These are phyloP conservation scores for Xylariaceae sp. DNA, from an alignment of 2,329 filamentous ascomycete species.

Conservation along the genomic window DNA sequence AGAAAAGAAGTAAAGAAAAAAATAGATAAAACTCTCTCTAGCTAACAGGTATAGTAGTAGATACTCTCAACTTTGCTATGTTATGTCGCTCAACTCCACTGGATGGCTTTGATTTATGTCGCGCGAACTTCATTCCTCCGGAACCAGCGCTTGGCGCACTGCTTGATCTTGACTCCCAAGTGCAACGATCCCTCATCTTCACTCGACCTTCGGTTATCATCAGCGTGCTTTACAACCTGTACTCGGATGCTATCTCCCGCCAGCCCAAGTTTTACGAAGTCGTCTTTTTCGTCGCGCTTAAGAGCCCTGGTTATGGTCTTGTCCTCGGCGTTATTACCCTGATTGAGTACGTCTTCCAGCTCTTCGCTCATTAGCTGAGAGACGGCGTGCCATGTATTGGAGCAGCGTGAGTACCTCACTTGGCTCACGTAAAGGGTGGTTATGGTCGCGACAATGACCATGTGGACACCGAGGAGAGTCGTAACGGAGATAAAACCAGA, in stretches of 20 bases:
- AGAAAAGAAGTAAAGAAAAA: no score
- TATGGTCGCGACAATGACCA: slow-evolving; percentile 1
- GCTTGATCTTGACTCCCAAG: no score
- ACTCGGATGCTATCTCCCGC: slow-evolving; percentile 5
- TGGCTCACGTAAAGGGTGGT: slow-evolving; percentile 6
- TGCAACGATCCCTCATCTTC: no score
- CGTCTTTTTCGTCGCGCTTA: neutral
- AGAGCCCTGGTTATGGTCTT: neutral
- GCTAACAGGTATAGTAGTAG: no score
- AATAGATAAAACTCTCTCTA: no score
- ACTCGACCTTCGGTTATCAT: no score
- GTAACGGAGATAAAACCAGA: slow-evolving; percentile 16
- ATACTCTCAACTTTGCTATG: no score
- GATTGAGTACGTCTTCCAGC: neutral
- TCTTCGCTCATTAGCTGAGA: slow-evolving; percentile 15
- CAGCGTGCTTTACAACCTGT: slow-evolving; percentile 7
- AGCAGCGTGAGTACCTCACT: slow-evolving; percentile 17
- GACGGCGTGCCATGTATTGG: slow-evolving; percentile 20
- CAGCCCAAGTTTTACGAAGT: slow-evolving; percentile 8
- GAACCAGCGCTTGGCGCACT: no score
- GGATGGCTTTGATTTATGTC: no score
- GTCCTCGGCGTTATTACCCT: slow-evolving; percentile 11
- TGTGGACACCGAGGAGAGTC: slow-evolving; percentile 3
- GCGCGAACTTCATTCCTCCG: no score
- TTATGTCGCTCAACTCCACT: no score